Base-by-base conservation (phyloP, 208 protist genomes). In the Crithidia expoeki region DNA sequence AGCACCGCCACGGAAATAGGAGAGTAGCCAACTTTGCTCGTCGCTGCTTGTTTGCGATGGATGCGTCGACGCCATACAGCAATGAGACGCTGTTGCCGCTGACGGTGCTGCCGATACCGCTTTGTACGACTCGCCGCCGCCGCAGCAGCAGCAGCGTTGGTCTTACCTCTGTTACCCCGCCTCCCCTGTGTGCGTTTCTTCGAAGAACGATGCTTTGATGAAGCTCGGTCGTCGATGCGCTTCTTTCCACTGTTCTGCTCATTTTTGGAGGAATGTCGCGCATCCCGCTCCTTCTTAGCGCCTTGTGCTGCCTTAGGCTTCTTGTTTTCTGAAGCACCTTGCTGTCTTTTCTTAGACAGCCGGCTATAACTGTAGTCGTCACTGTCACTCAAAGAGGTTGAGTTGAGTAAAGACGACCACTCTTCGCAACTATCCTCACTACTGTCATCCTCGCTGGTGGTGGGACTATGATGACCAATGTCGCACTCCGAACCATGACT, bases 1-100 rank as follows among this genome's bases (percentile, higher is more conserved):
- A 76, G 64, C n/a, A 23, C 25, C 4, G 55, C 72, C 11, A 65
- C 33, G 7, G 72, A 67, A 11, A 76, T n/a, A n/a, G 72, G 72
- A 0, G 67, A 66, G 58, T 28, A 12, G 28, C 42, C 49, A 6
- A 46, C 70, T 25, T 61, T 62, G 25, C 0, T 62, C 6, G 55
- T 42, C 25, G 61, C 70, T 3, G 62, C 70, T n/a, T 52, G 70
- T 61, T 58, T 59, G 25, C 40, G 53, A 10, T 34, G 61, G 7
- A 75, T 2, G 32, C 36, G 70, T 9, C 53, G 44, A 5, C 40
- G 52, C 61, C 60, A 68, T 10, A 14, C 52, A 0, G 61, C 61
- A 38, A 38, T 23, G 59, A 42, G 59, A 11, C 61, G 61, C 34
- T 57, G 61, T 23, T 49, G 59, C 30, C 52, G 59, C 49, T 60